These are phyloP conservation scores for Oldenlandia corymbosa DNA, from an alignment of 257 asterid genomes.

Conservation along the genomic window DNA sequence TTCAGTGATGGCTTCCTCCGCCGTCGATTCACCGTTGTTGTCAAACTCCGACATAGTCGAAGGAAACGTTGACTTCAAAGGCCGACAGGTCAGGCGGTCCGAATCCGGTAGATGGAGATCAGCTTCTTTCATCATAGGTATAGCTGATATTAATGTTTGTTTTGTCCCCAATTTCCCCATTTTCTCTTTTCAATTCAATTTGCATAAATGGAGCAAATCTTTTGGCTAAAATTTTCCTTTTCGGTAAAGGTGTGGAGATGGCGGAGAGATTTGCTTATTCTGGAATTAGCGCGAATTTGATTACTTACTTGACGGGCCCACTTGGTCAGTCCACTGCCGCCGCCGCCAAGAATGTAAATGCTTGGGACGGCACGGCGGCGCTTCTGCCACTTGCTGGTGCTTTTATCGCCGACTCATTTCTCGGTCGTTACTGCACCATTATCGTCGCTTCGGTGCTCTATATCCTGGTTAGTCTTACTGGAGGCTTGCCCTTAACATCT, in stretches of 20 bases:
- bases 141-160: no score
- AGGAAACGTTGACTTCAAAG: conserved; percentile 7
- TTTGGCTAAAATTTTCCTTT: no score
- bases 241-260: conserved; percentile 29
- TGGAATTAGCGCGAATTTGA: conserved; percentile 33
- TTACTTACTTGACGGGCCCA: conserved; percentile 36
- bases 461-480: conserved; percentile 24
- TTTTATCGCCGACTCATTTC: conserved; percentile 30
- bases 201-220: no score
- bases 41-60: conserved; percentile 1
- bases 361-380: conserved; percentile 30
- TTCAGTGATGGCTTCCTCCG: neutral
- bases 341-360: conserved; percentile 34
- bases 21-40: neutral
- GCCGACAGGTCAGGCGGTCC: conserved; percentile 3
- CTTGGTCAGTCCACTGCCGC: conserved; percentile 37
- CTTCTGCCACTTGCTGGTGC: conserved; percentile 37
- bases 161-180: no score
- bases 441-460: conserved; percentile 30
- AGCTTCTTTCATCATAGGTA: conserved; percentile 18
- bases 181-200: no score
- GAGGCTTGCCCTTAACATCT: no score
- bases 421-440: conserved; percentile 37
- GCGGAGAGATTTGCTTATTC: conserved; percentile 37
- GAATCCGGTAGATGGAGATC: conserved; percentile 20